phyloP scores from a whole-genome alignment of 441 rosid species.

The Aleurites moluccanus region DNA sequence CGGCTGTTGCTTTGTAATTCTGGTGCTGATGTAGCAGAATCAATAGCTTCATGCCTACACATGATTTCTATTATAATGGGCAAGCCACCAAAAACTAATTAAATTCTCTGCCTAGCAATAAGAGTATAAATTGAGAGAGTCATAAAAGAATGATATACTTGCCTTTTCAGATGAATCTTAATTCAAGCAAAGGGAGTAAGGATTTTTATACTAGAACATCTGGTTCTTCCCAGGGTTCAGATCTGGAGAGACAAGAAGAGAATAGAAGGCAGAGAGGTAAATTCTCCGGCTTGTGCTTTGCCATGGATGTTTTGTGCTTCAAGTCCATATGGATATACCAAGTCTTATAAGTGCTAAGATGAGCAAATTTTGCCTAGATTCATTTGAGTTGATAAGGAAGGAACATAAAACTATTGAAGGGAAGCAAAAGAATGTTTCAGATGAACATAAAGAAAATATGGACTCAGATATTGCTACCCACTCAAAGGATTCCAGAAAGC shows the following conservation, averaged over 20 bases:
- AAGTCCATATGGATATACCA: background rate
- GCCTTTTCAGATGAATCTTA: slow-evolving; percentile 29
- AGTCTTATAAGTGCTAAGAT: slow-evolving; percentile 19
- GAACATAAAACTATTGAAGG: slow-evolving; percentile 23
- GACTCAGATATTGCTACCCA: slow-evolving; percentile 19
- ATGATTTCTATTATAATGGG: slow-evolving; percentile 4
- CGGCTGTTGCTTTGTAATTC: background rate
- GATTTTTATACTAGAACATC: slow-evolving; percentile 24
- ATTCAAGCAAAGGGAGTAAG: slow-evolving; percentile 19
- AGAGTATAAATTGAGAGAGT: slow-evolving; percentile 1
- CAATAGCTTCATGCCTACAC: slow-evolving; percentile 14
- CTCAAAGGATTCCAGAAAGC: slow-evolving; percentile 18
- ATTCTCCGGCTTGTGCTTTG: slow-evolving; percentile 12
- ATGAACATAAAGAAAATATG: slow-evolving; percentile 24
- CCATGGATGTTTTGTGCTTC: slow-evolving; percentile 10
- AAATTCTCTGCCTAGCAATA: background rate
- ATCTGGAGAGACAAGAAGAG: slow-evolving; percentile 28
- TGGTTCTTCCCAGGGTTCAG: slow-evolving; percentile 21
- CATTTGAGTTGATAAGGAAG: slow-evolving; percentile 32
- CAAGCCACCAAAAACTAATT: background rate
- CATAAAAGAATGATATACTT: background rate
- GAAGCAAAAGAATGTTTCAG: slow-evolving; percentile 25
- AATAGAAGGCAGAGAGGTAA: slow-evolving; percentile 33
- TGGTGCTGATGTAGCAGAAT: slow-evolving; percentile 9
- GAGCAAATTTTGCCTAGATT: slow-evolving; percentile 22